Evolutionary conservation across 83 land plant genomes (phyloP), one percentile per base, ranked within the genome.

Genomic region (Picea abies): DNA sequence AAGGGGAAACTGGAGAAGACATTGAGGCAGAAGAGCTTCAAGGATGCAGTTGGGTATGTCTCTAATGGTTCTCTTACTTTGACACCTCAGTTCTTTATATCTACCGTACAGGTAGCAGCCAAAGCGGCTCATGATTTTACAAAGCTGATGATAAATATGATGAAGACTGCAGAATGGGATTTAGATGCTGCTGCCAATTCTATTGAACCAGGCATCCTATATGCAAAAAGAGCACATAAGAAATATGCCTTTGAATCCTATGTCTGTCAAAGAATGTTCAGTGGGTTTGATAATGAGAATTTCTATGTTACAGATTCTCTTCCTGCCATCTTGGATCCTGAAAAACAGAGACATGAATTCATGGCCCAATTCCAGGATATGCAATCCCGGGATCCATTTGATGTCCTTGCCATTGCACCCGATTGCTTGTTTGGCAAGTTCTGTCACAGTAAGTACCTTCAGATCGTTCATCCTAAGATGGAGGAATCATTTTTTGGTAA

Each of bases 141-240:
- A n/a, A 96, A 96, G 79, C 92, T 96, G 7, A 76, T 96, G 81
- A 93, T 92, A 69, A 91, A 87, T 80, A 84, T 94, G 90, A 92
- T 96, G 96, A 94, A 94, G 86, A 90, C 85, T 7, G 93, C 94
- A 39, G 89, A 91, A 0, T 96, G 98, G 98, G 97, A 96, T 84
- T 92, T 96, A 72, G 98, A 96, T 84, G 91, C 93, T 17, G 98
- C 98, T 8, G 93, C 98, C 23, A 83, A 91, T 60, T 85, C 97
- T 3, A 90, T 96, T 32, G 95, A 90, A 76, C 89, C 93, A 0
- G 82, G 71, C 47, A 88, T 92, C 8, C 73, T 79, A 26, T 96
- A 94, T 85, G 93, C 92, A 7, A 89, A 91, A 60, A 87, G 93
- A 61, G 90, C 91, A 0, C 97, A 96, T 90, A 94, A 92, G 80